Percentiles rank a stretch among this genome's conserved stretches.
Evolutionary conservation across 1,139 yeast species (phyloP).

Genomic region (Blastobotrys buckinghamii): DNA sequence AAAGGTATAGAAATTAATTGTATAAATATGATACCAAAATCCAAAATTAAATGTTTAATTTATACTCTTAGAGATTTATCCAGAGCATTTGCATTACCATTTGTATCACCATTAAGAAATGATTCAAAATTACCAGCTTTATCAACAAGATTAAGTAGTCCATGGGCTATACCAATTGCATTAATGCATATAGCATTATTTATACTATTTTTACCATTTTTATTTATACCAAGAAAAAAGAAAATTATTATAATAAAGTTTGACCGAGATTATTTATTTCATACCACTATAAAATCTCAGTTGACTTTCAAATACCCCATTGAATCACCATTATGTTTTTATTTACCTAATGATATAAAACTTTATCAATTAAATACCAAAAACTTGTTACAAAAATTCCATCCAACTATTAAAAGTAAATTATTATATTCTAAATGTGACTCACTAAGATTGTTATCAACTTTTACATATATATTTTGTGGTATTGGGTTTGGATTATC

Average conservation of each 20-base stretch:
- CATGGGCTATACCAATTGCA: conserved; percentile 25
- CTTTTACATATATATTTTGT: conserved; percentile 16
- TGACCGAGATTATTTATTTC: neutral
- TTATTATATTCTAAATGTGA: conserved; percentile 16
- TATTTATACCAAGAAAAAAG: conserved; percentile 14
- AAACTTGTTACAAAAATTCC: conserved; percentile 14
- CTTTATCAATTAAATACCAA: neutral
- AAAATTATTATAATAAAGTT: neutral
- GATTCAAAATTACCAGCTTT: conserved; percentile 15
- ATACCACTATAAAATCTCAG: conserved; percentile 4
- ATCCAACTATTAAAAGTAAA: conserved; percentile 15
- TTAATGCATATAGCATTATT: conserved; percentile 20
- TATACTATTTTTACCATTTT: conserved; percentile 18
- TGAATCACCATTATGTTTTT: neutral
- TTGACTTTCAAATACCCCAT: neutral
- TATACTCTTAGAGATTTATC: conserved; percentile 18
- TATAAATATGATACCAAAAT: neutral
- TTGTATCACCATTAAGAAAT: conserved; percentile 18
- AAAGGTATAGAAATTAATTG: neutral
- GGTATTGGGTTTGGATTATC: conserved; percentile 15
- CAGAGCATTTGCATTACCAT: conserved; percentile 19
- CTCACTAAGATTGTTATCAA: conserved; percentile 16
- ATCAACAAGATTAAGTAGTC: conserved; percentile 20
- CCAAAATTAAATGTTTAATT: neutral
- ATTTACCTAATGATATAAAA: conserved; percentile 5